A percentile compares a stretch with the other conserved stretches of the same genome.
These are phyloP conservation scores for Paracoccidioides brasiliensis DNA, from an alignment of 2,329 filamentous ascomycete genomes.

Conservation along the genomic window DNA sequence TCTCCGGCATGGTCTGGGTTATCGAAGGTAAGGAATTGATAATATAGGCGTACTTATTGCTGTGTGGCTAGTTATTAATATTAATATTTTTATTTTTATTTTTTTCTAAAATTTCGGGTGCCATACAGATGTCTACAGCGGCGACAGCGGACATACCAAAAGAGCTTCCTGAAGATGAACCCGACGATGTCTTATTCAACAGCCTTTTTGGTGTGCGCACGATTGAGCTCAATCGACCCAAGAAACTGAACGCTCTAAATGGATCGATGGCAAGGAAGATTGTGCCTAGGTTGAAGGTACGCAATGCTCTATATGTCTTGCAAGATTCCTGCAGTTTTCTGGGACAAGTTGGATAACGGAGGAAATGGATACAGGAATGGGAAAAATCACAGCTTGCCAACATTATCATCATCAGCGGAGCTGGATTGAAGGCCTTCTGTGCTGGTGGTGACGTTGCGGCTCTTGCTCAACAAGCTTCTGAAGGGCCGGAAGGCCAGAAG, in stretches of 20 bases:
- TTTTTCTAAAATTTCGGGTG: background rate
- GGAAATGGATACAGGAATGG: constrained; percentile 53
- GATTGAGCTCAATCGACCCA: constrained; percentile 85
- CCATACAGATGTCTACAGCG: constrained; percentile 31
- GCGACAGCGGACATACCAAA: constrained; percentile 26
- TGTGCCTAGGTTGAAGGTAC: constrained; percentile 58
- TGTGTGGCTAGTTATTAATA: background rate
- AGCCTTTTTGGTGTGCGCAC: constrained; percentile 79
- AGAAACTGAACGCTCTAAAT: constrained; percentile 84
- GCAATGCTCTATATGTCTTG: background rate
- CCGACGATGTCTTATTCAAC: constrained; percentile 86
- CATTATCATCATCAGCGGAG: constrained; percentile 81
- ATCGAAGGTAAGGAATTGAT: constrained; percentile 36
- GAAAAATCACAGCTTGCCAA: constrained; percentile 89
- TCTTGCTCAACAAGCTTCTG: constrained; percentile 58
- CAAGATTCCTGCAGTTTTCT: background rate
- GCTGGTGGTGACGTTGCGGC: constrained; percentile 81
- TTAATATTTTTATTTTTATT: no score
- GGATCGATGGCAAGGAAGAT: constrained; percentile 95
- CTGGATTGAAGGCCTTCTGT: constrained; percentile 74
- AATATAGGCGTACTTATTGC: background rate
- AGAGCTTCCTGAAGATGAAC: constrained; percentile 55
- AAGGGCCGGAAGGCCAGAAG: constrained; percentile 56
- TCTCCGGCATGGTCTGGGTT: constrained; percentile 43
- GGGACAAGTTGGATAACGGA: background rate